Base-by-base conservation (phyloP, 331 rosid genomes). In the Quercus tomentella region DNA sequence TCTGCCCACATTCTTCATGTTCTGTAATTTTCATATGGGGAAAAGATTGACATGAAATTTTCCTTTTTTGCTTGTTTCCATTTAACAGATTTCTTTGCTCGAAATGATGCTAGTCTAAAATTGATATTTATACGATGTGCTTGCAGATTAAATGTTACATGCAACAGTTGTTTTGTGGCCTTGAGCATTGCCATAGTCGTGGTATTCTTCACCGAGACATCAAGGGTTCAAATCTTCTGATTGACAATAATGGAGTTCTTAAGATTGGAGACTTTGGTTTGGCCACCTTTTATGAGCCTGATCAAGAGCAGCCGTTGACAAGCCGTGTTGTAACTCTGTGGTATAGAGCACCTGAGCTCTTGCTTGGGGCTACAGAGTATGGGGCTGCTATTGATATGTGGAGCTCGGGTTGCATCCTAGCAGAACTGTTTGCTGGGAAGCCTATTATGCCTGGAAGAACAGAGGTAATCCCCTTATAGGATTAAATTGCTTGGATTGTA, bases 371-470 rank as follows among this genome's bases (percentile, higher is more conserved):
- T 74, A 95, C 96, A 1, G 84, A 90, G 12, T 92, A 95, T 80
- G 98, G 93, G 69, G 81, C 79, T 7, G 90, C 88, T 81, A 87
- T 95, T 79, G 99, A 93, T 80, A 73, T 91, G 76, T 95, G 99
- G 99, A 95, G 99, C 81, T 77, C 72, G 33, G 99, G 99, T 73
- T 95, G 99, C 81, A 95, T 95, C 71, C 87, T 91, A 72, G 98
- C 99, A 0, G 99, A 95, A 82, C 43, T 95, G 88, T 81, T 84
- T 33, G 82, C 82, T 14, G 98, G 98, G 52, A 95, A 93, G 75
- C 99, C 97, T 45, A 95, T 93, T 76, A 91, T 95, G 99, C 96
- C 99, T 1, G 97, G 98, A 83, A 89, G 98, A 85, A 95, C 99
- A 14, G 99, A 95, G 97, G 99, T 91, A 84, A 1, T 43, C 70